Percentiles rank a stretch among this genome's conserved stretches.
Evolutionary conservation across 2,329 filamentous ascomycete species (phyloP).

Genomic region (Pleoardoris graminearum): DNA sequence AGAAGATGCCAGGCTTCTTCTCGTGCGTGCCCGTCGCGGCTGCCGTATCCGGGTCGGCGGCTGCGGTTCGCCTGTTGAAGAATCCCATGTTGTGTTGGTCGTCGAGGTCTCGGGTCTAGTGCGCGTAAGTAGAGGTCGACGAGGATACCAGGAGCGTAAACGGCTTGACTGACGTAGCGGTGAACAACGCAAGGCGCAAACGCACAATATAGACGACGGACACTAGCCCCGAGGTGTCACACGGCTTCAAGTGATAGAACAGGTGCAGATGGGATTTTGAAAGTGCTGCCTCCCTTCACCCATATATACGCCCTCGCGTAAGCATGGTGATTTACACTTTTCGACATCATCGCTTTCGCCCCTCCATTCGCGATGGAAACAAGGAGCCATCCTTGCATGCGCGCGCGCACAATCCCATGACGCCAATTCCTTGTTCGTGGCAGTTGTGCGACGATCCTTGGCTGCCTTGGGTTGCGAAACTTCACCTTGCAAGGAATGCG

Average conservation of each 20-base stretch:
- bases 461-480: conserved; percentile 13
- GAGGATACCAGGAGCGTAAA: neutral
- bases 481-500: conserved; percentile 8
- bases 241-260: neutral
- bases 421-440: neutral
- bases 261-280: neutral
- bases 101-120: neutral
- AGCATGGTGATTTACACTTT: conserved; percentile 15
- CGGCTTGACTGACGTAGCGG: conserved; percentile 1
- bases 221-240: neutral
- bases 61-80: conserved; percentile 43
- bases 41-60: conserved; percentile 42
- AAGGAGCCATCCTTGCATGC: conserved; percentile 26
- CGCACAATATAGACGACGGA: neutral
- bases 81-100: conserved; percentile 38
- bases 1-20: conserved; percentile 37
- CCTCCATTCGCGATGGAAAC: conserved; percentile 29
- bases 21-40: conserved; percentile 37
- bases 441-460: conserved; percentile 12
- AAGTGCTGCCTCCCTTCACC: conserved; percentile 13
- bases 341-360: conserved; percentile 19
- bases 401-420: neutral
- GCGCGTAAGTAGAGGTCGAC: neutral
- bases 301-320: conserved; percentile 12
- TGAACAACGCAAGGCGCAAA: conserved; percentile 1